phyloP scores from a whole-genome alignment of 2,329 filamentous ascomycete species.

The Fusarium chaquense region DNA sequence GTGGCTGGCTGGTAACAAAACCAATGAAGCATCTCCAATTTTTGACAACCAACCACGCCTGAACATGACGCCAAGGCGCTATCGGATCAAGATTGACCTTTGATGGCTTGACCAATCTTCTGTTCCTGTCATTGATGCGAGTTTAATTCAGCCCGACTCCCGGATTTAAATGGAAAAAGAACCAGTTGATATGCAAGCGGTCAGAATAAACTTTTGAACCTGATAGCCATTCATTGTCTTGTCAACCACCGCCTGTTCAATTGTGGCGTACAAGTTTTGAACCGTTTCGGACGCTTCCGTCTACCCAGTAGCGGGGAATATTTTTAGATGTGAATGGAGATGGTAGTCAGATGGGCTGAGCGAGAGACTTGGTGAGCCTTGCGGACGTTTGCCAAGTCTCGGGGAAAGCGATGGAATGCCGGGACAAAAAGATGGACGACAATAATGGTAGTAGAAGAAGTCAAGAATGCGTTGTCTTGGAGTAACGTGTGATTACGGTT shows the following conservation, averaged over 20 bases:
- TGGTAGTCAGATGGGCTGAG: too few species aligned
- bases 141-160: not conserved
- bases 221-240: not conserved
- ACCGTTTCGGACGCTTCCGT: slow-evolving; percentile 1
- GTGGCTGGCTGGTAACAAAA: not conserved
- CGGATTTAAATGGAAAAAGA: not conserved
- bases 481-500: slow-evolving; percentile 4
- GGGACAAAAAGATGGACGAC: not conserved
- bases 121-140: not conserved
- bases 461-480: not conserved
- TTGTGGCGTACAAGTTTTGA: slow-evolving; percentile 8
- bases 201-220: not conserved
- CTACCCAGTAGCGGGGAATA: not conserved
- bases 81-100: not conserved
- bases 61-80: not conserved
- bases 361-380: not conserved
- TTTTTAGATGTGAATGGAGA: slow-evolving; percentile 3
- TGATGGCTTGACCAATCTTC: not conserved
- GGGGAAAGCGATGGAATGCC: not conserved
- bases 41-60: not conserved
- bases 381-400: not conserved
- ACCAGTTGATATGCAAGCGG: not conserved
- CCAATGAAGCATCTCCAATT: not conserved
- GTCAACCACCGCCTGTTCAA: not conserved
- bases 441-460: not conserved